Base-by-base conservation (phyloP, 768 basidiomycete species). In the Psilocybe tampanensis region DNA sequence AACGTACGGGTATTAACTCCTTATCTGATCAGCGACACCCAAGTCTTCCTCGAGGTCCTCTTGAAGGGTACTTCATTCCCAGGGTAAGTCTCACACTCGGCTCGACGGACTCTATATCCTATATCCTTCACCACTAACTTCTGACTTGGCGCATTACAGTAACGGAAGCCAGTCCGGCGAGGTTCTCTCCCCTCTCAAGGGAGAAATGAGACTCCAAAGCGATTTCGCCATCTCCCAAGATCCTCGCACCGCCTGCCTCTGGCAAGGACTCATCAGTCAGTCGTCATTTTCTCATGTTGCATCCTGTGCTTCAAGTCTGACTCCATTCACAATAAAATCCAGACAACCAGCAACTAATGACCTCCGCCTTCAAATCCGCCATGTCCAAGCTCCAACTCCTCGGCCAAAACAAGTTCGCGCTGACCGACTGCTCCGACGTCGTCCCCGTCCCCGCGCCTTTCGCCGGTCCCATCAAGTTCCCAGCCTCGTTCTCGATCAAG, bases 161-260 rank as follows among this genome's bases (percentile, higher is more conserved):
- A 60, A 61, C 33, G 43, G 44, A 15, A 52, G 41, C 21, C 59
- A 69, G 9, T 23, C 63, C 2, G 76, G 77, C 51, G 72, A 76
- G 56, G 71, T 72, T 2, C 21, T 56, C 23, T 74, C 74, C 1
- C 71, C 74, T 8, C 64, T 77, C 9, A 59, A 59, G 19, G 76
- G 76, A 17, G 75, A 74, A 59, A 68, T 78, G 66, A 72, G 75
- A 52, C 69, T 77, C 15, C 71, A 76, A 60, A 74, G 73, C 50
- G 75, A 77, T 63, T 72, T 67, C 42, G 61, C 49, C n/a, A 47
- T 71, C 21, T 58, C 67, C 11, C 36, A 39, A n/a, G 36, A n/a
- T 13, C 4, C 15, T 29, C 29, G 29, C 9, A 29, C 29, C 29
- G 29, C 29, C 29, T 29, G 29, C 29, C 29, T 29, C 29, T 29